Percentiles rank a stretch among this genome's conserved stretches.
Conservation (phyloP, 208 protist species). For the Naegleria gruberi region DNA sequence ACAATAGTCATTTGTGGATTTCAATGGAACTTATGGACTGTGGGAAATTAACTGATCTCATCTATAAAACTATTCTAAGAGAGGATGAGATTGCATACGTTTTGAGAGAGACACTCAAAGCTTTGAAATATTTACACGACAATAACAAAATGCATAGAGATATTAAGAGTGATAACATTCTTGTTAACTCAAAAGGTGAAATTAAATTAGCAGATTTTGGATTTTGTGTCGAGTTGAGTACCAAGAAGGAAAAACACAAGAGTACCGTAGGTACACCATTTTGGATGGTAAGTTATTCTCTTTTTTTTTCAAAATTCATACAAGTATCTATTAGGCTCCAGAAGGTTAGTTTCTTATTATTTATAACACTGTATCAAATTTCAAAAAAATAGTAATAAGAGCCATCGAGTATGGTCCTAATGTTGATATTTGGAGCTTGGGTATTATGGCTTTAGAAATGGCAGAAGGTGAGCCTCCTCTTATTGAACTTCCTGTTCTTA, state of each 20-base stretch:
- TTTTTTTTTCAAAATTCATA: too few species aligned
- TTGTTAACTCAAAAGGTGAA: conserved; percentile 29
- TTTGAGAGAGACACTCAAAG: conserved; percentile 47
- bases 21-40: conserved; percentile 44
- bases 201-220: conserved; percentile 55
- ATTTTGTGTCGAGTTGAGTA: conserved; percentile 47
- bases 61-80: conserved; percentile 50
- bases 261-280: conserved; percentile 57
- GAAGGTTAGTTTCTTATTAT: conserved; percentile 37
- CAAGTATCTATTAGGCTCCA: too few species aligned
- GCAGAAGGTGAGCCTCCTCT: background rate
- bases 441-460: conserved; percentile 49
- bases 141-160: conserved; percentile 44
- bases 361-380: too few species aligned
- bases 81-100: conserved; percentile 51
- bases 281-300: too few species aligned
- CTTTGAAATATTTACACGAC: conserved; percentile 61
- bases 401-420: conserved; percentile 27
- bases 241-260: conserved; percentile 25
- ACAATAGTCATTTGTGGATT: conserved; percentile 41
- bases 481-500: background rate
- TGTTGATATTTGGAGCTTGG: conserved; percentile 48
- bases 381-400: conserved; percentile 50
- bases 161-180: conserved; percentile 47
- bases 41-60: conserved; percentile 61